A percentile compares a stretch with the other conserved stretches of the same genome.
Evolutionary conservation across 192 early-diverging fungal species (phyloP).

Genomic region (Piromyces finnis): DNA sequence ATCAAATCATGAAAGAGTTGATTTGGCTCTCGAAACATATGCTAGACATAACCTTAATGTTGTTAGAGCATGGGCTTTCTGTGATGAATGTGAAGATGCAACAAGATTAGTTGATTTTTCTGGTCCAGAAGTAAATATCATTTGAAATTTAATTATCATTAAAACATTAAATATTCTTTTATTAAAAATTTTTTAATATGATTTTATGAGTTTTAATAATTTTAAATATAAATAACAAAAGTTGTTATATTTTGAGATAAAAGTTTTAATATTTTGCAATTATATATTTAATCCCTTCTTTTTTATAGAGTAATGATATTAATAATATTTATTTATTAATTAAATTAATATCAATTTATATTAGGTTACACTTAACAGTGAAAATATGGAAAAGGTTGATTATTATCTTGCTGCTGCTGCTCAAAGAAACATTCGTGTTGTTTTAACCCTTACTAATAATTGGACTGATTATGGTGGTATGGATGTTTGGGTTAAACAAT

Average conservation of each 20-base stretch:
- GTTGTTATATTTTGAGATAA: too few relatives aligned
- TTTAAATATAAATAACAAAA: too few relatives aligned
- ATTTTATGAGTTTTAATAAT: too few relatives aligned
- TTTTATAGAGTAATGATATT: too few relatives aligned
- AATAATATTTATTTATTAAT: too few relatives aligned
- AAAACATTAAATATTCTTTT: too few relatives aligned
- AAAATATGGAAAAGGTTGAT: neutral
- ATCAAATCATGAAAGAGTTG: neutral
- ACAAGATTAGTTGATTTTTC: neutral
- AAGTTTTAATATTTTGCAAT: too few relatives aligned
- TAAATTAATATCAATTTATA: too few relatives aligned
- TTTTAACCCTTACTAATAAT: conserved; percentile 13
- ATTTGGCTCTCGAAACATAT: neutral
- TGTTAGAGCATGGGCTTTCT: neutral
- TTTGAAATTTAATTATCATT: too few relatives aligned
- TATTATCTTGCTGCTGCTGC: neutral
- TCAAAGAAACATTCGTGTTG: conserved; percentile 1
- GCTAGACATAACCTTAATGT: neutral
- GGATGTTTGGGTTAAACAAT: conserved; percentile 5
- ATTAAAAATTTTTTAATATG: too few relatives aligned
- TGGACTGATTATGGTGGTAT: conserved; percentile 19
- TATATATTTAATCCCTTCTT: too few relatives aligned
- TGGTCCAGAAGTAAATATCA: neutral
- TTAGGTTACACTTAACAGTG: neutral
- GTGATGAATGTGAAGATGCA: neutral